Evolutionary conservation across 805 yeast species (phyloP), one percentile per base, ranked within the genome.

Genomic region (Scheffersomyces stipitis): DNA sequence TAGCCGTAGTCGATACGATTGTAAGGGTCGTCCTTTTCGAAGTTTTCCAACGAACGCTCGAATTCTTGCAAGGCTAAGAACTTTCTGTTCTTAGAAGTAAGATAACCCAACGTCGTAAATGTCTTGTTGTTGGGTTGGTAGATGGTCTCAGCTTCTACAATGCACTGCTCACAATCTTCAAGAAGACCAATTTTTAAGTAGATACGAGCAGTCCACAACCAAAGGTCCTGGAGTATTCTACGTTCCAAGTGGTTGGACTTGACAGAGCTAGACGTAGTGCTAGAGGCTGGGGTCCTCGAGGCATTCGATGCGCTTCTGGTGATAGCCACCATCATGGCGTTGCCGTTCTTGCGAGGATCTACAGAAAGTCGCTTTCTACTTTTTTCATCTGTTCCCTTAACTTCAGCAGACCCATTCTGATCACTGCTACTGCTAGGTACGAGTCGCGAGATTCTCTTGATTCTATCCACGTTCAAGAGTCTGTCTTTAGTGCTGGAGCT

Each of bases 151-250:
- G 95, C 87, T 57, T 88, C 96, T 5, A 73, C 70, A 4, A 88
- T 71, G 31, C 95, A 83, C 40, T 75, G 80, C 48, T 80, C 80
- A 1, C 90, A 79, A 36, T 87, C 95, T 2, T 65, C 71, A 1
- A 63, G 44, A 27, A 76, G 57, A 1, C 76, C 80, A 4, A 75
- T 70, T 40, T 76, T 74, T 48, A 75, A 63, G 53, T 86, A 88
- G 18, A 87, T 62, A 26, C 73, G 71, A 0, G 88, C 73, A 0
- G 86, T 72, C 76, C 88, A 78, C 33, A 89, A 56, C 96, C 96
- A 89, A 16, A 86, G 52, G 23, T 70, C 69, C 48, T 81, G 87
- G 31, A 81, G 53, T 7, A 78, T 50, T 16, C 48, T 56, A 31
- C 64, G 60, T 29, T 71, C 77, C 8, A 33, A 20, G 8, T 33